These are phyloP conservation scores for Penicillium longicatenatum DNA, from an alignment of 495 filamentous ascomycete genomes.

Conservation along the genomic window DNA sequence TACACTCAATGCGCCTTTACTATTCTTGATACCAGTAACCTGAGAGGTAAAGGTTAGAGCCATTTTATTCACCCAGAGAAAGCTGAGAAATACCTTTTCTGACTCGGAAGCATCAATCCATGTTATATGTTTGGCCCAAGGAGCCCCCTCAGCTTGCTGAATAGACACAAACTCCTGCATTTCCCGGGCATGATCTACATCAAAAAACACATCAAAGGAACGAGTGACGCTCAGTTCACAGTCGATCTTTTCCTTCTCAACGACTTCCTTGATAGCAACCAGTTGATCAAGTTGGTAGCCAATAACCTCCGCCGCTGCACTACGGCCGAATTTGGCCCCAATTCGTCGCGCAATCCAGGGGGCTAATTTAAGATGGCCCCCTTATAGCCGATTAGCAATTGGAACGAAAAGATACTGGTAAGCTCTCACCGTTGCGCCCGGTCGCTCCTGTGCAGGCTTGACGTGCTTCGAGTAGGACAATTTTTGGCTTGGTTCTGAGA, in stretches of 20 bases:
- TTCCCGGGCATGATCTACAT: background rate
- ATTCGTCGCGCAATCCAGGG: background rate
- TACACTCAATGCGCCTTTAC: background rate
- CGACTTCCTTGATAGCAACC: background rate
- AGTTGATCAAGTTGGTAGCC: background rate
- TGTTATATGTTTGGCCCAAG: background rate
- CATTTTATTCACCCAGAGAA: background rate
- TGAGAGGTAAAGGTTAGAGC: background rate
- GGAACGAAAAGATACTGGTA: background rate
- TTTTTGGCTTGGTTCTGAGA: background rate
- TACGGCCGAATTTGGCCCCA: background rate
- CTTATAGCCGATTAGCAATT: background rate
- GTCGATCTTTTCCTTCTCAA: constrained; percentile 5
- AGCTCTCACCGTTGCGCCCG: constrained; percentile 3
- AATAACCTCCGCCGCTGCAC: background rate
- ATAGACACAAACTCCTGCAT: background rate
- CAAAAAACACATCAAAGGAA: constrained; percentile 3
- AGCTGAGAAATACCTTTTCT: background rate
- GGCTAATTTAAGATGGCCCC: constrained; percentile 4
- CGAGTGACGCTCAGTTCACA: constrained; percentile 1
- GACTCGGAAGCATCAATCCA: background rate
- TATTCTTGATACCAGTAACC: constrained; percentile 8
- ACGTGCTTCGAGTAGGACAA: constrained; percentile 1
- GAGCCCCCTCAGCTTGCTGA: background rate
- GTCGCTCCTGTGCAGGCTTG: constrained; percentile 2